phyloP scores from a whole-genome alignment of 2,329 filamentous ascomycete species.

The Xylogone sp. region DNA sequence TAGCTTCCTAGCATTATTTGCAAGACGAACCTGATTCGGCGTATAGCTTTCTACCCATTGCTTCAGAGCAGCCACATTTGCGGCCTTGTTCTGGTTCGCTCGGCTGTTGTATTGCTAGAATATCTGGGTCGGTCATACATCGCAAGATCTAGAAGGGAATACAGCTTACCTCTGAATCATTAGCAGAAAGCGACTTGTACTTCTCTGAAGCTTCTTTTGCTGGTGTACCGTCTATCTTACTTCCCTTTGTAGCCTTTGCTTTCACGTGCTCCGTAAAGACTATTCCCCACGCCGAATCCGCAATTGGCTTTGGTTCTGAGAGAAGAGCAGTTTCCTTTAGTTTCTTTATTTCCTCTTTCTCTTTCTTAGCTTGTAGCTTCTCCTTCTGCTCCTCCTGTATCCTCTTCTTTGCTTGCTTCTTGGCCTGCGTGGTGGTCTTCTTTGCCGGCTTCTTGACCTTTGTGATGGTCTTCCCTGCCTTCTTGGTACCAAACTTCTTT shows the following conservation, averaged over 20 bases:
- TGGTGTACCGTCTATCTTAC: not conserved
- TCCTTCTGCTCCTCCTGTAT: conserved; percentile 22
- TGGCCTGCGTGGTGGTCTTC: conserved; percentile 12
- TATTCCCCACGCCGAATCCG: not conserved
- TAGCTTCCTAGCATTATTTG: conserved; percentile 51
- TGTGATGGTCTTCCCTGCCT: no score
- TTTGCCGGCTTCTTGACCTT: no score
- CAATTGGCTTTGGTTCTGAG: not conserved
- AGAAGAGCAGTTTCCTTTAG: conserved; percentile 3
- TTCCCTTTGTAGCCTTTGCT: not conserved
- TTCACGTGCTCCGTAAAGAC: not conserved
- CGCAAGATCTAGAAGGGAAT: conserved; percentile 8
- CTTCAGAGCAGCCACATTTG: conserved; percentile 40
- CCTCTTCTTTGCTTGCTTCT: conserved; percentile 14
- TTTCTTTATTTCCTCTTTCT: conserved; percentile 21
- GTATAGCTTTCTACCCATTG: conserved; percentile 53
- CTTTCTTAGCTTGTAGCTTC: conserved; percentile 30
- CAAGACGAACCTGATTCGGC: conserved; percentile 51
- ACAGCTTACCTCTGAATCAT: conserved; percentile 33
- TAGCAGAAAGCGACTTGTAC: conserved; percentile 29
- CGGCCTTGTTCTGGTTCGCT: conserved; percentile 41
- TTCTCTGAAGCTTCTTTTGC: conserved; percentile 15
- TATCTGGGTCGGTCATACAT: conserved; percentile 4
- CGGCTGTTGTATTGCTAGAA: conserved; percentile 50
- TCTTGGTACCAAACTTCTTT: conserved; percentile 24